Base-by-base conservation (phyloP, 2,329 filamentous ascomycete genomes). In the Zymoseptoria tritici region DNA sequence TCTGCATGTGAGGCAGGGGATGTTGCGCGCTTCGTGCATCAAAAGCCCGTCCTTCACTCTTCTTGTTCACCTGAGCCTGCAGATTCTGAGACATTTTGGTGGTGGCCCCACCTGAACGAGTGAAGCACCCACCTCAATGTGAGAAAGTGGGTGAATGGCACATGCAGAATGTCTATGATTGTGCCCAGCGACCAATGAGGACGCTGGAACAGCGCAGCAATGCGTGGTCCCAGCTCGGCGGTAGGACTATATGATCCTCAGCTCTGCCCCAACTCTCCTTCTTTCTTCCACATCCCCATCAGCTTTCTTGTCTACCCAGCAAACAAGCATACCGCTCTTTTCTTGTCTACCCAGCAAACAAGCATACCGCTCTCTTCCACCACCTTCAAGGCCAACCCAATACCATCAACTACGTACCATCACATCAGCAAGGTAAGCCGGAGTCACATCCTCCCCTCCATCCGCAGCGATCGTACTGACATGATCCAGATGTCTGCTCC, bases 401-500 rank as follows among this genome's bases (percentile, higher is more conserved):
- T n/a, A 49, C 42, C 24, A 21, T 31, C n/a, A 56, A 31, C 51
- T 54, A 20, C 22, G 20, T 46, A 6, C 36, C 36, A n/a, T 46
- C 36, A 46, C 36, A 46, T 46, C 36, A 46, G 16, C 36, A 46
- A 46, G 36, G 36, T 46, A 11, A 2, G 16, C 36, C 36, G 13
- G 13, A 46, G 11, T 46, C 13, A 13, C 3, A 46, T 4, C 13
- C 36, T 46, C 2, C 36, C 36, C 36, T 16, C 36, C 3, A n/a
- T 46, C 13, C 36, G 13, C 36, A 46, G 13, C 36, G 36, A 46
- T 46, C 36, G 36, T 46, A 46, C 36, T 46, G 13, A 24, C 49
- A 24, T 26, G 52, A 49, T 55, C 22, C 60, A 9, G 52, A 66
- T 63, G 62, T 64, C 62, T 51, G 53, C 55, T 20, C 31, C 57